Conservation (phyloP, 2,329 filamentous ascomycete genomes). For the Penicillium sp. region DNA sequence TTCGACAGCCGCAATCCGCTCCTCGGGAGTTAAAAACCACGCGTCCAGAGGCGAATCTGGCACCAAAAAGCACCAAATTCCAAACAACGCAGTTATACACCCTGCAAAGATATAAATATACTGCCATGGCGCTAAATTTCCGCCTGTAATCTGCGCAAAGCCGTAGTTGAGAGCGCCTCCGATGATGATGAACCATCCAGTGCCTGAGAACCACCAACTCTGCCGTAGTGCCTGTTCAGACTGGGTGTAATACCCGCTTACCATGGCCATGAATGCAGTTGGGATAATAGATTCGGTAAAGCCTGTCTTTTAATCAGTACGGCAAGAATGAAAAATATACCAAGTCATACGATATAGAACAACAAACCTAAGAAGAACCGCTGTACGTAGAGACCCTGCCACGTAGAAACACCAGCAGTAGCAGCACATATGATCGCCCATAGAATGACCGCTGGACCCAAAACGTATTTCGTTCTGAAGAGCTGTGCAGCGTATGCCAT, state of each 20-base stretch:
- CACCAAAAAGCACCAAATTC: slow-evolving; percentile 60
- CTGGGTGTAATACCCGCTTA: slow-evolving; percentile 62
- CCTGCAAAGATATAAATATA: slow-evolving; percentile 68
- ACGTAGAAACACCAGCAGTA: slow-evolving; percentile 62
- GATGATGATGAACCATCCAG: slow-evolving; percentile 57
- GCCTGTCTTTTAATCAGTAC: slow-evolving; percentile 21
- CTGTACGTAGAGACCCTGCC: slow-evolving; percentile 62
- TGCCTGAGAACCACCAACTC: slow-evolving; percentile 63
- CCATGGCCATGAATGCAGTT: slow-evolving; percentile 63
- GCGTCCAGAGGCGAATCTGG: slow-evolving; percentile 64
- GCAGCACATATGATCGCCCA: slow-evolving; percentile 67
- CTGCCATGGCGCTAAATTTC: slow-evolving; percentile 60
- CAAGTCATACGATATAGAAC: not conserved
- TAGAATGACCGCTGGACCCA: slow-evolving; percentile 53
- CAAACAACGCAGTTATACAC: slow-evolving; percentile 60
- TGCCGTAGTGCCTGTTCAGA: slow-evolving; percentile 61
- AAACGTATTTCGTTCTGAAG: slow-evolving; percentile 61
- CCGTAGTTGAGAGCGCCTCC: slow-evolving; percentile 64
- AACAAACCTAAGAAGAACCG: slow-evolving; percentile 55
- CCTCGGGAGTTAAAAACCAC: slow-evolving; percentile 63
- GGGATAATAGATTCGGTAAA: slow-evolving; percentile 63
- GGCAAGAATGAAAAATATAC: not conserved
- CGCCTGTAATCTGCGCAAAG: slow-evolving; percentile 59
- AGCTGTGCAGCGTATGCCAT: slow-evolving; percentile 68
- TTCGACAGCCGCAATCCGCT: slow-evolving; percentile 63